phyloP scores from a whole-genome alignment of 2,329 filamentous ascomycete species.

The Paracamarosporium sp. region DNA sequence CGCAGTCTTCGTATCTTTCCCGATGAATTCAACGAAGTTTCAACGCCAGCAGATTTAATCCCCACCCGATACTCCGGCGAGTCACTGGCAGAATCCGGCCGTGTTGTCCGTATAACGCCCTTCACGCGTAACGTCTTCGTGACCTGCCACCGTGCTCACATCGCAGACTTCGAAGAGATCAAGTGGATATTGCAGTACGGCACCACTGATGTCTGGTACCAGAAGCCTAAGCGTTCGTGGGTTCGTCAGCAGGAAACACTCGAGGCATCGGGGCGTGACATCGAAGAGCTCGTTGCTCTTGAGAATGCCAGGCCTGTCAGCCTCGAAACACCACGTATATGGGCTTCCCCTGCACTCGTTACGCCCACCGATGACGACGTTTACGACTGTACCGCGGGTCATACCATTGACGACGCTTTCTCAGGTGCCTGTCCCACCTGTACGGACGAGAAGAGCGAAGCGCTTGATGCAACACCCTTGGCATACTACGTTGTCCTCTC shows the following conservation, averaged over 20 bases:
- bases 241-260: constrained; percentile 17
- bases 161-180: constrained; percentile 35
- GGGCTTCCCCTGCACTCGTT: constrained; percentile 37
- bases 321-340: constrained; percentile 33
- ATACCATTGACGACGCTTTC: constrained; percentile 19
- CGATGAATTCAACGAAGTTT: constrained; percentile 13
- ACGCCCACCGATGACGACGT: constrained; percentile 39
- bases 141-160: constrained; percentile 26
- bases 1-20: background rate
- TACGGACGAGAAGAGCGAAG: constrained; percentile 34
- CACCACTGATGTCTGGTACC: constrained; percentile 36
- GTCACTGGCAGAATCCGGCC: constrained; percentile 17
- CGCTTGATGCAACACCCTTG: constrained; percentile 26
- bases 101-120: constrained; percentile 25
- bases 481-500: constrained; percentile 36
- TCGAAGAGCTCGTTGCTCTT: constrained; percentile 20
- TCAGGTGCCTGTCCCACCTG: constrained; percentile 29
- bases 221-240: constrained; percentile 26
- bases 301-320: constrained; percentile 23
- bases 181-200: constrained; percentile 37
- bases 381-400: constrained; percentile 27
- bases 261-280: constrained; percentile 10
- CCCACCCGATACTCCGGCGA: constrained; percentile 28
- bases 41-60: constrained; percentile 25
- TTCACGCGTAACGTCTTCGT: constrained; percentile 35